Evolutionary conservation across 148 eudicot species (phyloP), one percentile per base, ranked within the genome.

Genomic region (Vaccinium corymbosum): DNA sequence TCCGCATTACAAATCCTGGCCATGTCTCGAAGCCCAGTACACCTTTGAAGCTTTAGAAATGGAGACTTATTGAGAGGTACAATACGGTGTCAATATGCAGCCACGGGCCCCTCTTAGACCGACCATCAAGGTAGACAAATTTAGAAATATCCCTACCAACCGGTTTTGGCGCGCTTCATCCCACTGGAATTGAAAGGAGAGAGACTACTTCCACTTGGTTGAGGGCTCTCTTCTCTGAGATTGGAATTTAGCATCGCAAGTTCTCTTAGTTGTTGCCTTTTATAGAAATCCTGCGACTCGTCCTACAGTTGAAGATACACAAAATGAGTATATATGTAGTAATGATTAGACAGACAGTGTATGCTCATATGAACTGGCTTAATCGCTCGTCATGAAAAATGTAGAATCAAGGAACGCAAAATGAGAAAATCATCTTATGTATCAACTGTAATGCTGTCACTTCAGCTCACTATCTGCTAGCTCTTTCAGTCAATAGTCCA

Each of bases 191-290:
- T 55, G 51, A 89, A 89, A 76, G 91, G 91, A 62, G 91, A 87
- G 56, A 86, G 73, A 29, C 42, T 84, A 27, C 91, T 87, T 27
- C 89, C 89, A 50, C 88, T 84, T 38, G 91, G 89, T 53, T 87
- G 87, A 70, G 91, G 91, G 78, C 91, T 89, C 74, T 84, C 91
- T 84, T 89, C 91, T 86, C 86, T 84, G 8, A 88, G 82, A 80
- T 59, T 88, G 75, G 89, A 87, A 74, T 89, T 89, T 53, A 89
- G 87, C 89, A 89, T 76, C 1, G 91, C 91, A 6, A 89, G 88
- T 75, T 89, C 91, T 84, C 91, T 80, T 70, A 89, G 88, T 79
- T 89, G 91, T 80, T 89, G 89, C 80, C 88, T 86, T 80, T 89
- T 89, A 35, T 89, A 89, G 35, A 87, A 78, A 81, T 89, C 91